Base-by-base conservation (phyloP, 768 basidiomycete species). In the Infundibulicybe gibba region DNA sequence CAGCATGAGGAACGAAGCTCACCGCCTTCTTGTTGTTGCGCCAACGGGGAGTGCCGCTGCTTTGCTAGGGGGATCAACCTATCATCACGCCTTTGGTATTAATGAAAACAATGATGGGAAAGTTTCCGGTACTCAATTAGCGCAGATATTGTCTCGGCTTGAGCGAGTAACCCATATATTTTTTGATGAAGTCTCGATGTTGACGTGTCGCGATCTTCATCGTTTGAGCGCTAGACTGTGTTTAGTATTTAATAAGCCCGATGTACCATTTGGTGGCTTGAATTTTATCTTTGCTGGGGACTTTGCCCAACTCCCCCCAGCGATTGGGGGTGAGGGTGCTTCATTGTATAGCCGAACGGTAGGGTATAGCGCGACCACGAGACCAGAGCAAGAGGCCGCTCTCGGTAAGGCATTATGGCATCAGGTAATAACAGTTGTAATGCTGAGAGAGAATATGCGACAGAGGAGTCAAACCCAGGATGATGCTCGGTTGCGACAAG, bases 241-340 rank as follows among this genome's bases (percentile, higher is more conserved):
- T 2, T 45, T 53, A 14, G 48, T 62, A 2, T 47, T 41, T 14
- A 54, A 57, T 25, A 43, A 49, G 3, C 31, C 45, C 35, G 53
- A 63, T 40, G 8, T 37, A 3, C 53, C 58, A 14, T 66, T 67
- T 55, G 69, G 69, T 17, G 69, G 71, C 0, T 59, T 69, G 20
- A 69, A 68, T 46, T 58, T 75, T 37, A 67, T 75, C n/a, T 61
- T 75, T 48, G 70, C 72, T 14, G 72, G 72, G 14, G 73, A 75
- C 43, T 73, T 75, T 62, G 71, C 68, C 1, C 72, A 77, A 41
- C 49, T 75, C 0, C 69, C 69, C 4, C 72, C 66, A 19, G 60
- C 54, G 2, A 46, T 40, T n/a, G 60, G 61, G 1, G 32, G 45
- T 47, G 32, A 57, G 44, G 19, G 17, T 47, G 48, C 48, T n/a